A percentile compares a stretch with the other conserved stretches of the same genome.
Evolutionary conservation across 2,329 filamentous ascomycete species (phyloP).

Genomic region (Scedosporium boydii): DNA sequence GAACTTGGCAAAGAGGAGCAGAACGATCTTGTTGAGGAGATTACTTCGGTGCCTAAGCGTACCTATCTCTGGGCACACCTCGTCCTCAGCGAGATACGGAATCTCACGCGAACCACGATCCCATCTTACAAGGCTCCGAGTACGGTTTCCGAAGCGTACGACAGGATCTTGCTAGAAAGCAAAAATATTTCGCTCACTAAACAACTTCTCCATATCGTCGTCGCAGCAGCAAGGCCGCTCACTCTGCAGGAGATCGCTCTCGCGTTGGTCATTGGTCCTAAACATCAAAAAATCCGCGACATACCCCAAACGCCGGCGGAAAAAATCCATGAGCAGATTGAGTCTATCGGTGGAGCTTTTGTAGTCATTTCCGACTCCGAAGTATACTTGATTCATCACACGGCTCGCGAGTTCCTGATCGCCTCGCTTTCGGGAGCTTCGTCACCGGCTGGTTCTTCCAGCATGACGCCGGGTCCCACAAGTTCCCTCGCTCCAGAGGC

Average conservation of each 20-base stretch:
- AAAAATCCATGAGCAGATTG: conserved; percentile 9
- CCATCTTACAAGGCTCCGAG: no score
- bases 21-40: not conserved
- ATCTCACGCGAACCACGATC: not conserved
- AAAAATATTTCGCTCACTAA: conserved; percentile 7
- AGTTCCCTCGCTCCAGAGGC: not conserved
- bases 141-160: conserved; percentile 16
- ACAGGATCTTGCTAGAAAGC: conserved; percentile 15
- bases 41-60: conserved; percentile 9
- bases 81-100: conserved; percentile 11
- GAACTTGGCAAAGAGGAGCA: conserved; percentile 9
- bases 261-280: conserved; percentile 8
- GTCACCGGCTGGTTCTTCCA: not conserved
- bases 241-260: conserved; percentile 14
- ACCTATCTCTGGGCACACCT: conserved; percentile 20
- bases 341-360: conserved; percentile 23
- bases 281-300: not conserved
- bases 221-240: conserved; percentile 15
- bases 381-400: conserved; percentile 20
- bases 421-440: not conserved
- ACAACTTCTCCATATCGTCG: conserved; percentile 15
- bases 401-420: conserved; percentile 20
- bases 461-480: not conserved
- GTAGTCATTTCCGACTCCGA: conserved; percentile 15
- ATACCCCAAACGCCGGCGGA: not conserved